Base-by-base conservation (phyloP, 176 grass and related monocot species). In the Rhynchospora pubera region DNA sequence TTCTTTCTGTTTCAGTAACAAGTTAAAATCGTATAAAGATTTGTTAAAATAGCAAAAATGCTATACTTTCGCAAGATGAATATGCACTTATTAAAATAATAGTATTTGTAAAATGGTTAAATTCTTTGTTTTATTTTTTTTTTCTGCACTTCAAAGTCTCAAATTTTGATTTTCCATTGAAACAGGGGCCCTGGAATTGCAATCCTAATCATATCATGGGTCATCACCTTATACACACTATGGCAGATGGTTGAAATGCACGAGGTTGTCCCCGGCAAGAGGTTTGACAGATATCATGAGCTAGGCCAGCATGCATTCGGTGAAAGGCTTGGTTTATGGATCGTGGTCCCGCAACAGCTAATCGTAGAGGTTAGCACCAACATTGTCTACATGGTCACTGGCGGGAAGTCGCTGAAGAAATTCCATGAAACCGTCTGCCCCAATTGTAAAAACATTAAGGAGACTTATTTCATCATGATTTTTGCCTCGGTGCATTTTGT, bases 161-260 rank as follows among this genome's bases (percentile, higher is more conserved):
- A 12, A 56, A 8, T 9, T 8, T 45, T 47, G 18, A 80, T 14
- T 15, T 45, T 46, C 58, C 23, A 56, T 72, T 43, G 46, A 83
- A 79, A 79, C 63, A 85, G 78, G 93, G 89, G 91, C 0, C 89
- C 93, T 0, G 93, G 93, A 73, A 13, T 84, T 23, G 87, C 69
- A 23, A 80, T 88, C 68, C 77, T 97, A 50, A n/a, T 90, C 32
- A 45, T 51, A 56, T 93, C 93, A 62, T 97, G 93, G 93, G 42
- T 74, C 74, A 85, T 97, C 45, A 97, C 93, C 76, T 83, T 97
- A 64, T 97, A 97, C 89, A 97, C 93, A 56, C 89, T 97, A 12
- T 85, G 91, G 9, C 93, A 93, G 14, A 92, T 97, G 84, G 92
- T 97, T 66, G 87, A 97, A 87, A 90, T 97, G 78, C 93, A 97